Conservation (phyloP, 352 stramenopile species). For the Globisporangium ultimum region DNA sequence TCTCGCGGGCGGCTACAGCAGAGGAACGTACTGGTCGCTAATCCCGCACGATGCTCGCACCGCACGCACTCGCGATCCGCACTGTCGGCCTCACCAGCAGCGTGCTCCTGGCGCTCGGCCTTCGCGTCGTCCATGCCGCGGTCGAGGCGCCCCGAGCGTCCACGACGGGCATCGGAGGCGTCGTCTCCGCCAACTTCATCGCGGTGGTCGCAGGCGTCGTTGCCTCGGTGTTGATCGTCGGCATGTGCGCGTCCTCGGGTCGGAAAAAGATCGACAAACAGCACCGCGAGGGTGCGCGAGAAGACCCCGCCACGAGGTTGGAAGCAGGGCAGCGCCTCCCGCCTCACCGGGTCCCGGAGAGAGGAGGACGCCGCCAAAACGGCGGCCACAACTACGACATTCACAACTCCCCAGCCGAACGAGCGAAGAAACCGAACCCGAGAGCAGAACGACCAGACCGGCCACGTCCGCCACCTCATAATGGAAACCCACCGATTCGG, state of each 20-base stretch:
- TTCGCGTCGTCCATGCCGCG: not conserved
- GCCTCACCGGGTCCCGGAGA: not conserved
- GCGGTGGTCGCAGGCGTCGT: slow-evolving; percentile 58
- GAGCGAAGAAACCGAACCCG: not conserved
- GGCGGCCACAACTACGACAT: slow-evolving; percentile 15
- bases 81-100: slow-evolving; percentile 2
- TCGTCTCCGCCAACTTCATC: slow-evolving; percentile 20
- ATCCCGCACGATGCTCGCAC: not conserved
- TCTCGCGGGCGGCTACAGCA: not conserved
- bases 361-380: not conserved
- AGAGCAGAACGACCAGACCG: slow-evolving; percentile 1
- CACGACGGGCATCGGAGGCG: slow-evolving; percentile 17
- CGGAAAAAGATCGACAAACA: slow-evolving; percentile 21
- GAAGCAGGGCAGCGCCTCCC: not conserved
- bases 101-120: slow-evolving; percentile 11
- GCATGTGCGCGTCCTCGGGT: slow-evolving; percentile 34
- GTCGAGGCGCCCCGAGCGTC: slow-evolving; percentile 19
- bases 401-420: slow-evolving; percentile 14
- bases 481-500: not conserved
- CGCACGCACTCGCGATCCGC: not conserved
- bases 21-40: too few relatives aligned
- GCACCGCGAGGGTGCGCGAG: not conserved
- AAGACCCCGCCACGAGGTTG: not conserved
- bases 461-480: not conserved
- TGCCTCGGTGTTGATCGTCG: slow-evolving; percentile 42